Percentiles rank a stretch among this genome's conserved stretches.
Evolutionary conservation across 805 yeast species (phyloP).

Genomic region (Yarrowia yakushimensis): DNA sequence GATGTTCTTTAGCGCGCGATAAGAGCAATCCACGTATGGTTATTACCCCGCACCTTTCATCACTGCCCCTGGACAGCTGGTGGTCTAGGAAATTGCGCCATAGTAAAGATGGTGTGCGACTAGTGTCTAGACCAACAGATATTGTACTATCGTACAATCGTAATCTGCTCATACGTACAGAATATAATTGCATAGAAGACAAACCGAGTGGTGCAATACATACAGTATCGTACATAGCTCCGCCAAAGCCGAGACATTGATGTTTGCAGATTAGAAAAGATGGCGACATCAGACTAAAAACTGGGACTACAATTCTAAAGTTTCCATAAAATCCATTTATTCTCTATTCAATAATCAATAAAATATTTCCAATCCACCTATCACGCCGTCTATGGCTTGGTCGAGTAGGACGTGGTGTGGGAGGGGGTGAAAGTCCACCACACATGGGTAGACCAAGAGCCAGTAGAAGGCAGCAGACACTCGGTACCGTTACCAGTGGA

Average conservation of each 20-base stretch:
- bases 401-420: not conserved
- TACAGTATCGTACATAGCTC: not conserved
- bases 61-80: too few species aligned
- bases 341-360: conserved; percentile 22
- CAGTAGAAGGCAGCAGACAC: conserved; percentile 12
- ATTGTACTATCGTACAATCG: too few species aligned
- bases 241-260: not conserved
- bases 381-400: not conserved
- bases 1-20: not conserved
- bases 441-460: conserved; percentile 7
- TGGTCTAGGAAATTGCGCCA: too few species aligned
- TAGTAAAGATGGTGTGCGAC: too few species aligned
- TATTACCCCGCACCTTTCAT: not conserved
- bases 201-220: too few species aligned
- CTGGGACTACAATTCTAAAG: not conserved
- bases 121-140: too few species aligned
- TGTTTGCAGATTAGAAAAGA: not conserved
- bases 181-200: not conserved
- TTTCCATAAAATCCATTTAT: conserved; percentile 13
- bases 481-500: not conserved
- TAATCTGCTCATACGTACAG: too few species aligned
- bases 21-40: not conserved
- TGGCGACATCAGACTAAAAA: not conserved
- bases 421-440: conserved; percentile 25
- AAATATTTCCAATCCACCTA: conserved; percentile 14